Conservation (phyloP, 257 asterid genomes). For the Solanum virginianum region DNA sequence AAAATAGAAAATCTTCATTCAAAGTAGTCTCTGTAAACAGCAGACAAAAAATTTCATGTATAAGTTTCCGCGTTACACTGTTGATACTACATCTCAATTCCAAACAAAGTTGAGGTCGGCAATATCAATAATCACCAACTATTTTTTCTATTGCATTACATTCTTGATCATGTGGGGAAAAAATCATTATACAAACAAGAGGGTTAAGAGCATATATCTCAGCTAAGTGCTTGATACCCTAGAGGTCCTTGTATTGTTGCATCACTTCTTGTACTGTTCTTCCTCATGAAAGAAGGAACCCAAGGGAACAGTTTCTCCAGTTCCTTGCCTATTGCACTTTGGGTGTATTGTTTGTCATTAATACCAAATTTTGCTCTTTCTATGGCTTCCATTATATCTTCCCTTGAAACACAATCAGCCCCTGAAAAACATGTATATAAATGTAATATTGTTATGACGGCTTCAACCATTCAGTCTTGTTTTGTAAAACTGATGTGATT, state of each 20-base stretch:
- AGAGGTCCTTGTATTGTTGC: slow-evolving; percentile 37
- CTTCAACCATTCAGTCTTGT: not conserved
- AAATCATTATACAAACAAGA: not conserved
- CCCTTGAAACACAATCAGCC: slow-evolving; percentile 66
- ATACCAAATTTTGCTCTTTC: slow-evolving; percentile 90
- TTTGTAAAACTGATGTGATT: not conserved
- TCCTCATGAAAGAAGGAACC: slow-evolving; percentile 63
- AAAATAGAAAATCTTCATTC: not conserved
- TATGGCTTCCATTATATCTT: slow-evolving; percentile 87
- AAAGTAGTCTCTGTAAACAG: not conserved
- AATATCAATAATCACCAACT: not conserved
- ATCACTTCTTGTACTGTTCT: slow-evolving; percentile 31
- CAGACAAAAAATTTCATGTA: not conserved
- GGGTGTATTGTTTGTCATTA: slow-evolving; percentile 32
- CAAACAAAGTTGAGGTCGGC: not conserved
- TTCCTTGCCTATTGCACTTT: slow-evolving; percentile 47
- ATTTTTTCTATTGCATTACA: not conserved
- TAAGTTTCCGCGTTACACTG: not conserved
- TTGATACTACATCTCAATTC: not conserved
- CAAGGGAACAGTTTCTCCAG: slow-evolving; percentile 78
- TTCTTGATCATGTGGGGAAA: not conserved
- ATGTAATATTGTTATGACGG: not conserved
- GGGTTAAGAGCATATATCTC: not conserved
- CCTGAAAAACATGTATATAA: slow-evolving; percentile 32
- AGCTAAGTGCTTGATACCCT: slow-evolving; percentile 82